These are phyloP conservation scores for Isatis lusitanica DNA, from an alignment of 441 rosid genomes.

Conservation along the genomic window DNA sequence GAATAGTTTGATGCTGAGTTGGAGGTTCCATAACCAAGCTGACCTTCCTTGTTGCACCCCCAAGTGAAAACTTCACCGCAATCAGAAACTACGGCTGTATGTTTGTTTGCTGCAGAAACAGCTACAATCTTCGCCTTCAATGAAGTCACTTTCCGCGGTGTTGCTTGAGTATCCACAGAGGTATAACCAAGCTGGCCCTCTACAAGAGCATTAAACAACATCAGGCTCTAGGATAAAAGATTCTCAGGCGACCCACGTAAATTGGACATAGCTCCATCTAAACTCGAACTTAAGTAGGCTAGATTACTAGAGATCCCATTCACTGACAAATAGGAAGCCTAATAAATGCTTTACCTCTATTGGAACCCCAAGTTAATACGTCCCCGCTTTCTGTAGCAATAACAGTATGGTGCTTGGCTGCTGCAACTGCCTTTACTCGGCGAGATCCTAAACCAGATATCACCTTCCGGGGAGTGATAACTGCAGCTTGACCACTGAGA, in stretches of 20 bases:
- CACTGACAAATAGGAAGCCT: background rate
- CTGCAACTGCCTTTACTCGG: conserved; percentile 89
- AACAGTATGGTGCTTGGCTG: conserved; percentile 98
- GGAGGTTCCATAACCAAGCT: conserved; percentile 98
- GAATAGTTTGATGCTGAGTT: conserved; percentile 96
- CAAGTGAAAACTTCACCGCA: conserved; percentile 96
- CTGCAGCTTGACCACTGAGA: conserved; percentile 98
- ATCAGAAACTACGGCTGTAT: conserved; percentile 91
- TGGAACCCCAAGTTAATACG: conserved; percentile 97
- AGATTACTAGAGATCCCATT: background rate
- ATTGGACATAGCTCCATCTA: conserved; percentile 4
- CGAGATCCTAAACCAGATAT: conserved; percentile 81
- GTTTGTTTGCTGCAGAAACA: conserved; percentile 98
- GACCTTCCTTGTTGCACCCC: conserved; percentile 99
- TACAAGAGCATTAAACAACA: conserved; percentile 43
- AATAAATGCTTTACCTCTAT: conserved; percentile 66
- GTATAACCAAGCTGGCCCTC: conserved; percentile 99
- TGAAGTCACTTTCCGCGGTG: conserved; percentile 91
- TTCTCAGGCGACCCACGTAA: background rate
- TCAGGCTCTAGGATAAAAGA: conserved; percentile 2
- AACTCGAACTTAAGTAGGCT: background rate
- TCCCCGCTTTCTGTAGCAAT: conserved; percentile 91
- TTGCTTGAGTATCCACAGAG: conserved; percentile 93
- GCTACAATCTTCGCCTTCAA: conserved; percentile 73
- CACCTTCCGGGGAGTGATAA: conserved; percentile 96